Percentiles rank a stretch among this genome's conserved stretches.
Conservation (phyloP, 2,329 filamentous ascomycete genomes). For the Alternaria dauci region DNA sequence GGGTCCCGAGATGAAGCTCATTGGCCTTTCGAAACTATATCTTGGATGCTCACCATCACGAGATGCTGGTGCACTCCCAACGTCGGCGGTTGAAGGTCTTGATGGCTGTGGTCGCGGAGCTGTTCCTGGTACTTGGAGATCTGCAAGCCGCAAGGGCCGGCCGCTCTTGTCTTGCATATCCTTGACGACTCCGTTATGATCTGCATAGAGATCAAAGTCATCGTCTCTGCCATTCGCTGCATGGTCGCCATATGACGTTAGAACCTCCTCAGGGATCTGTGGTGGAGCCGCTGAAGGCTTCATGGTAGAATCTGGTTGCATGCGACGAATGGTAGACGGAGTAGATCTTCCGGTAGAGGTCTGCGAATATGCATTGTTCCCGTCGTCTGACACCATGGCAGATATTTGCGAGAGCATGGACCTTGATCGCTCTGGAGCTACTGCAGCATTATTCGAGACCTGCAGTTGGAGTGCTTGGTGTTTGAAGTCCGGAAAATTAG, state of each 20-base stretch:
- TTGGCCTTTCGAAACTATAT: conserved; percentile 46
- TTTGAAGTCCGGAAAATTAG: conserved; percentile 16
- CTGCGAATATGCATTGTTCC: conserved; percentile 39
- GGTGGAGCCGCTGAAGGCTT: conserved; percentile 27
- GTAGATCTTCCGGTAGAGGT: conserved; percentile 41
- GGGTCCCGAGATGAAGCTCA: conserved; percentile 49
- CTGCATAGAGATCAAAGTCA: conserved; percentile 49
- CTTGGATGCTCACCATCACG: conserved; percentile 33
- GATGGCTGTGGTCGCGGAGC: conserved; percentile 16
- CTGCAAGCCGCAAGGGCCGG: conserved; percentile 37
- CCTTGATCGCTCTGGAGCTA: conserved; percentile 41
- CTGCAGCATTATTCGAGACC: conserved; percentile 19
- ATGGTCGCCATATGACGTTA: conserved; percentile 22
- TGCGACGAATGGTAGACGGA: conserved; percentile 40
- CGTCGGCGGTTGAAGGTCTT: conserved; percentile 8
- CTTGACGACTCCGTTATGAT: conserved; percentile 50
- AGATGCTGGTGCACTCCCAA: conserved; percentile 12
- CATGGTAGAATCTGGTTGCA: conserved; percentile 34
- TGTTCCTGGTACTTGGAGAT: conserved; percentile 12
- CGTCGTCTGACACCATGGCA: conserved; percentile 45
- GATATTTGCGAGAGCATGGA: conserved; percentile 50
- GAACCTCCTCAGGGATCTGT: conserved; percentile 38
- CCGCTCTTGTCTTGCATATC: conserved; percentile 42
- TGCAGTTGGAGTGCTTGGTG: conserved; percentile 25
- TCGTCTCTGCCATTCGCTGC: conserved; percentile 31